Percentiles rank a stretch among this genome's conserved stretches.
These are phyloP conservation scores for Trichoderma asperellum DNA, from an alignment of 2,329 filamentous ascomycete genomes.

Conservation along the genomic window DNA sequence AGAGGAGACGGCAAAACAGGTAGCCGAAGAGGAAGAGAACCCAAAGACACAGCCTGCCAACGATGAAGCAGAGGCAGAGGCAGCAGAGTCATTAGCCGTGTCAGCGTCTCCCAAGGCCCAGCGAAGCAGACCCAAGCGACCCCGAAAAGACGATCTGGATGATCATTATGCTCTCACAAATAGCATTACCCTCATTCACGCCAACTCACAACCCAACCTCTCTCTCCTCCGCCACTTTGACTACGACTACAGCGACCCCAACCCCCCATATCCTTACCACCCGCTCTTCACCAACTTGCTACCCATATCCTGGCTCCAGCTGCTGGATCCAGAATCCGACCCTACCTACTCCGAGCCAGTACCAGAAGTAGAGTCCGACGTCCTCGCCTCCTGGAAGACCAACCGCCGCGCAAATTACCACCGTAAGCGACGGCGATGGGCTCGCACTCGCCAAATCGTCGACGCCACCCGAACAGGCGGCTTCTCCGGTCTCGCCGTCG, in stretches of 20 bases:
- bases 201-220: constrained; percentile 85
- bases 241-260: constrained; percentile 72
- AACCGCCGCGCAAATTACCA: constrained; percentile 84
- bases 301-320: constrained; percentile 87
- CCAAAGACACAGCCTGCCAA: constrained; percentile 16
- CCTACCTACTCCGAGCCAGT: constrained; percentile 72
- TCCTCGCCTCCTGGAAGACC: constrained; percentile 73
- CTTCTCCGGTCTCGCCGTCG: constrained; percentile 83
- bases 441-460: constrained; percentile 70
- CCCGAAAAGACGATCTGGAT: constrained; percentile 55
- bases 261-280: constrained; percentile 63
- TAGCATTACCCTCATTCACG: constrained; percentile 79
- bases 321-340: constrained; percentile 77
- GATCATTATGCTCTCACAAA: constrained; percentile 71
- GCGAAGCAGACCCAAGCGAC: constrained; percentile 38
- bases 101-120: constrained; percentile 32
- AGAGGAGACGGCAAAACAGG: constrained; percentile 19
- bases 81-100: constrained; percentile 5
- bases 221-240: constrained; percentile 86
- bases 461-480: constrained; percentile 73
- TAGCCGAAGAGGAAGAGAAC: constrained; percentile 21
- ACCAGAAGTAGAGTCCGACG: constrained; percentile 59
- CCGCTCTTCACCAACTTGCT: constrained; percentile 83
- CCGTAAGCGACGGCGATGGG: constrained; percentile 86
- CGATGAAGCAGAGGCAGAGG: constrained; percentile 17